Evolutionary conservation across 306 rosid genomes (phyloP), one percentile per base, ranked within the genome.

Genomic region (Cajanus cajan): DNA sequence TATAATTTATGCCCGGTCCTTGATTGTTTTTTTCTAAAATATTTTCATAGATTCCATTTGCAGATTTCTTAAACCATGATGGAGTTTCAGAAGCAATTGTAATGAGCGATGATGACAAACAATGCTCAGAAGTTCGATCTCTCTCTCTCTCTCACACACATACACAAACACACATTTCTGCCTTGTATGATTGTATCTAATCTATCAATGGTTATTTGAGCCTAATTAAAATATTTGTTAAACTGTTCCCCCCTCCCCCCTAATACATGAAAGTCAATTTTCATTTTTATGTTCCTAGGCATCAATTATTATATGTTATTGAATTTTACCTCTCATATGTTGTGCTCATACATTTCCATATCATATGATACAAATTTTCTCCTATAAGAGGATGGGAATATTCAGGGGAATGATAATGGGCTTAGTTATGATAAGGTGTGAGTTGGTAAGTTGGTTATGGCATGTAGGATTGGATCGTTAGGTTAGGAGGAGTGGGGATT

Each of bases 31-130:
- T 71, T 72, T 43, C 76, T 76, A 54, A 83, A 47, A 65, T 59
- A 72, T 31, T 80, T 79, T 54, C 77, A 52, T 70, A 93, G 97
- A 93, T 93, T 82, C 98, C 98, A 57, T 90, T 93, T 90, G 98
- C 97, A 73, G 98, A 90, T 88, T 88, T 93, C 86, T 77, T 85
- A 76, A 93, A 91, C 68, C 97, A 93, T 44, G 89, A 93, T 65
- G 97, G 93, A 50, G 76, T 64, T 78, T 85, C 89, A 76, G 88
- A 90, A 86, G 85, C 95, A 80, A 54, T 93, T 79, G 88, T 93
- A 68, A 77, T 88, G 89, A 90, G 83, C 34, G 92, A 93, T 59
- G 92, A 91, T 18, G 86, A 80, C 82, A 86, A 86, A 37, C 85
- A 86, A 70, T 67, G 74, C 74, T 93, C 97, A 63, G 92, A 93